phyloP scores from a whole-genome alignment of 2,329 filamentous ascomycete genomes.

The Teratosphaeria gauchensis region DNA sequence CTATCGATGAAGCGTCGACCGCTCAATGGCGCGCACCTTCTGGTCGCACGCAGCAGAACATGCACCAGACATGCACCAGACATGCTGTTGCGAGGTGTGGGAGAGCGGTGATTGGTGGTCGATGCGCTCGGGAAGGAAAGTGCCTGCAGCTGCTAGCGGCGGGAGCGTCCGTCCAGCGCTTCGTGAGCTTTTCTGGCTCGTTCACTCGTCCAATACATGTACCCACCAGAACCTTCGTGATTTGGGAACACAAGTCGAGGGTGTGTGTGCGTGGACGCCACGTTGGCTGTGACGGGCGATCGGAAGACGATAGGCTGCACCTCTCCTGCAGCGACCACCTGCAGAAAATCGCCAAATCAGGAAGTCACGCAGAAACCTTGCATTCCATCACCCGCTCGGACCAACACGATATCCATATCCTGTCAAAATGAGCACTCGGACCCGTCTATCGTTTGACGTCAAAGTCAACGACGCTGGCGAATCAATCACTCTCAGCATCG shows the following conservation, averaged over 20 bases:
- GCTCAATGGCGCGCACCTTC: neutral
- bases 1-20: neutral
- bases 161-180: neutral
- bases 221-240: too few relatives aligned
- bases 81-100: neutral
- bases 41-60: neutral
- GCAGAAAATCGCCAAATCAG: neutral
- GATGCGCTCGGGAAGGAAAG: neutral
- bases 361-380: neutral
- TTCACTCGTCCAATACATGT: neutral
- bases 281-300: too few relatives aligned
- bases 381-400: neutral
- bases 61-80: neutral
- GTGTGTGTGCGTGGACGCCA: too few relatives aligned
- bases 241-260: too few relatives aligned
- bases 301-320: too few relatives aligned
- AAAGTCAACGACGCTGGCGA: neutral
- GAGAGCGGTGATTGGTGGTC: neutral
- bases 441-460: constrained; percentile 7
- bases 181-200: neutral
- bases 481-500: constrained; percentile 4
- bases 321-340: neutral
- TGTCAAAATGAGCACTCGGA: constrained; percentile 8
- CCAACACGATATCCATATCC: neutral
- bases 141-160: neutral